Base-by-base conservation (phyloP, 371 early-diverging fungal species). In the Mucor racemosus region DNA sequence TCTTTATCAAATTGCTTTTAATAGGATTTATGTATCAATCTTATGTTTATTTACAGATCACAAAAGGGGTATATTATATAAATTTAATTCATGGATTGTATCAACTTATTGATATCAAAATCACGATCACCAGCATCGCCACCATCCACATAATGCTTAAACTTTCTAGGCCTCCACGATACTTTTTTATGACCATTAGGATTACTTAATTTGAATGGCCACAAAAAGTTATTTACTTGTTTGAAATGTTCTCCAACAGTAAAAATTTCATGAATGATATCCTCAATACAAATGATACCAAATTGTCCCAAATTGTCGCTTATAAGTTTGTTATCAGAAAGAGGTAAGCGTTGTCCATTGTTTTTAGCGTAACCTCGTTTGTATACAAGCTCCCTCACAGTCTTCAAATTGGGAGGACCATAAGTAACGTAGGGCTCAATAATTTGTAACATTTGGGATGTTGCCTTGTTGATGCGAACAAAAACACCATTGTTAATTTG, bases 401-500 rank as follows among this genome's bases (percentile, higher is more conserved):
- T 87, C 88, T 99, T 98, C 65, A 99, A 88, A 87, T 96, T 97
- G 77, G 99, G 97, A 61, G 92, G 91, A 65, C 99, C 98, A 78
- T 89, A 92, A 54, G 99, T 94, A 66, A 99, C 90, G 87, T 95
- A 99, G 64, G 99, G 99, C 67, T 92, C 92, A 76, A 99, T 93
- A 77, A 97, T 86, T 79, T 97, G 94, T 39, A 99, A 89, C 98
- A 99, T 97, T 79, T 97, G 91, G 65, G 89, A 88, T 55, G 97
- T 99, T 54, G 99, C 97, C 87, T 94, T 94, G 90, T 95, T 99
- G 79, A 99, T 91, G 40, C 90, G 90, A 40, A 99, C 91, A 79
- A 99, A 99, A 68, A 96, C 95, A 72, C 94, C 99, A 86, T 92
- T 93, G 94, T 99, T 99, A 89, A 98, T 95, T 84, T 95, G 97